phyloP scores from a whole-genome alignment of 306 rosid species.

The Aeschynomene evenia region DNA sequence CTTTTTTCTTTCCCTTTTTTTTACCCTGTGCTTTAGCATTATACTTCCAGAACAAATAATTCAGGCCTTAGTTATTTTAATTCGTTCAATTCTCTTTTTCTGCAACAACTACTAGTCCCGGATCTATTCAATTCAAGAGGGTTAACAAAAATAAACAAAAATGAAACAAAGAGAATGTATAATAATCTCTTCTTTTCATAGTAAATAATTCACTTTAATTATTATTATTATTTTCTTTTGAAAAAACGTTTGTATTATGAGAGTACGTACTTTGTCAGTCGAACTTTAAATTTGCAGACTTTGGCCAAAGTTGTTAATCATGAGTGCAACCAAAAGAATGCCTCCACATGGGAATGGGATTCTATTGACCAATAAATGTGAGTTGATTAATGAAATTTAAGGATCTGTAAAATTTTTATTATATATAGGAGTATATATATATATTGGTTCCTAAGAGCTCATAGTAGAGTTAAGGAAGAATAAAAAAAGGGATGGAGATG shows the following conservation, averaged over 20 bases:
- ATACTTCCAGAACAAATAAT: background rate
- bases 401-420: too few species aligned
- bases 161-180: background rate
- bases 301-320: background rate
- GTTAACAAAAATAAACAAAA: background rate
- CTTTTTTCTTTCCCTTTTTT: background rate
- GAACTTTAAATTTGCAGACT: background rate
- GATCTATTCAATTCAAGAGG: background rate
- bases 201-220: constrained; percentile 1
- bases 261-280: background rate
- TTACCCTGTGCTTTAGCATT: constrained; percentile 7
- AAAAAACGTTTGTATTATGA: background rate
- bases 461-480: too few species aligned
- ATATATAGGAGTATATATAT: too few species aligned
- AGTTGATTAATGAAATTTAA: too few species aligned
- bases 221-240: background rate
- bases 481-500: too few species aligned
- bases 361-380: too few species aligned
- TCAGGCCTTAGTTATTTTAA: background rate
- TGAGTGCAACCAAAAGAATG: background rate
- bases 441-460: too few species aligned
- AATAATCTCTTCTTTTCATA: constrained; percentile 16
- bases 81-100: background rate
- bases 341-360: background rate
- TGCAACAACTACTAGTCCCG: background rate